These are phyloP conservation scores for Ophiostoma australiae DNA, from an alignment of 2,329 filamentous ascomycete genomes.

Conservation along the genomic window DNA sequence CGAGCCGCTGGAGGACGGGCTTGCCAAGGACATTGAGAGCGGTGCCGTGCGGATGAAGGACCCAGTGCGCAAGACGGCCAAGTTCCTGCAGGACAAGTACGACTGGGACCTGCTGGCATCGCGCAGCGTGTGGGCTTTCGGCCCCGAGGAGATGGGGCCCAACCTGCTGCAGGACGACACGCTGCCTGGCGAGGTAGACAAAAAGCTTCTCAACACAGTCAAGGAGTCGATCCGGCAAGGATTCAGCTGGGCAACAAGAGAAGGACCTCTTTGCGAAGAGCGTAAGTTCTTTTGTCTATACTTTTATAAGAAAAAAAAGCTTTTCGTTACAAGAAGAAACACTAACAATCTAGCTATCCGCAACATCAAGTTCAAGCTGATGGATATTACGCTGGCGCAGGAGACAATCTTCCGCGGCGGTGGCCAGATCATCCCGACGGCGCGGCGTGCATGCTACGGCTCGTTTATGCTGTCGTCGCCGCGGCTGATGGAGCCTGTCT, in stretches of 20 bases:
- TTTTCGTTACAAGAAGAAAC: constrained; percentile 21
- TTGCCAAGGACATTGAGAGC: constrained; percentile 88
- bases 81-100: constrained; percentile 95
- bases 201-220: constrained; percentile 79
- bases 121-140: constrained; percentile 97
- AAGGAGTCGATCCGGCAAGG: constrained; percentile 92
- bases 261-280: constrained; percentile 96
- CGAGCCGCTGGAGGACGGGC: constrained; percentile 89
- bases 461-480: constrained; percentile 97
- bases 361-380: constrained; percentile 96
- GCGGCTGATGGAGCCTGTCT: constrained; percentile 93
- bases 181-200: constrained; percentile 87
- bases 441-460: constrained; percentile 86
- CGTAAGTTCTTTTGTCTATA: constrained; percentile 53
- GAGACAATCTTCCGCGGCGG: constrained; percentile 93
- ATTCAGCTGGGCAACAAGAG: constrained; percentile 92
- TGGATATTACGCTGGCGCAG: constrained; percentile 76
- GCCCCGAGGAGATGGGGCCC: constrained; percentile 86
- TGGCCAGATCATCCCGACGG: constrained; percentile 96
- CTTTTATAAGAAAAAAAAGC: constrained; percentile 12
- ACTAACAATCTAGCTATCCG: constrained; percentile 64
- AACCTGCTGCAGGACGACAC: constrained; percentile 98
- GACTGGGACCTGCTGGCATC: constrained; percentile 94
- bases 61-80: constrained; percentile 85
- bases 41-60: constrained; percentile 89